Evolutionary conservation across 1,284 basidiomycete genomes (phyloP).

Genomic region (Athelia sp.): DNA sequence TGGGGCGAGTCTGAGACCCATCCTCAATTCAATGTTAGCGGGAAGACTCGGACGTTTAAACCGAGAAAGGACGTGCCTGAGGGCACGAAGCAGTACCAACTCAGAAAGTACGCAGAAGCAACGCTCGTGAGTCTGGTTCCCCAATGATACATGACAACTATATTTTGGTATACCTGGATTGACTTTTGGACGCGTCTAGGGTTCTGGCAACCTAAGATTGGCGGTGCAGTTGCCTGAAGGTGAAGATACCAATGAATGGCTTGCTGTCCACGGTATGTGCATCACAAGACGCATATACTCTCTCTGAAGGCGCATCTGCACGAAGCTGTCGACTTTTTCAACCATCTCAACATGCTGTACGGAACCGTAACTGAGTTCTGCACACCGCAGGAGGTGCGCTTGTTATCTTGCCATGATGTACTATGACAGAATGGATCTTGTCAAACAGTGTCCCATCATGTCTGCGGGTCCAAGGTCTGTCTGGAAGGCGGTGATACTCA

Average conservation of each 20-base stretch:
- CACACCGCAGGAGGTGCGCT: slow-evolving; percentile 78
- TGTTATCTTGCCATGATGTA: background rate
- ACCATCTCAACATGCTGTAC: slow-evolving; percentile 94
- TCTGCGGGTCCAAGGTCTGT: slow-evolving; percentile 92
- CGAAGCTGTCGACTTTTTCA: slow-evolving; percentile 94
- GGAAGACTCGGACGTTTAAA: slow-evolving; percentile 94
- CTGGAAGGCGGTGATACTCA: background rate
- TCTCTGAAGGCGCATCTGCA: background rate
- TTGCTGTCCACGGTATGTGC: slow-evolving; percentile 87
- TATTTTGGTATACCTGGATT: slow-evolving; percentile 5
- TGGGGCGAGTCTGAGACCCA: slow-evolving; percentile 1
- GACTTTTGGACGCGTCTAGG: slow-evolving; percentile 41
- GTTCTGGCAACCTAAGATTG: slow-evolving; percentile 87
- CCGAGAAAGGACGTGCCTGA: slow-evolving; percentile 93
- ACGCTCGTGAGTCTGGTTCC: slow-evolving; percentile 66
- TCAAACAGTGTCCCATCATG: slow-evolving; percentile 90
- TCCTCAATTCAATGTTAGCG: slow-evolving; percentile 36
- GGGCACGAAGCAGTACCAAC: slow-evolving; percentile 95
- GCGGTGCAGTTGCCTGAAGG: slow-evolving; percentile 92
- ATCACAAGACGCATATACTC: background rate
- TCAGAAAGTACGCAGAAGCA: slow-evolving; percentile 96
- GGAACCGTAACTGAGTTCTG: slow-evolving; percentile 97
- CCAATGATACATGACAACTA: background rate
- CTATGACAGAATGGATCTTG: slow-evolving; percentile 8
- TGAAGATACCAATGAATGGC: slow-evolving; percentile 94